phyloP scores from a whole-genome alignment of 306 rosid species.

The Casuarina glauca region DNA sequence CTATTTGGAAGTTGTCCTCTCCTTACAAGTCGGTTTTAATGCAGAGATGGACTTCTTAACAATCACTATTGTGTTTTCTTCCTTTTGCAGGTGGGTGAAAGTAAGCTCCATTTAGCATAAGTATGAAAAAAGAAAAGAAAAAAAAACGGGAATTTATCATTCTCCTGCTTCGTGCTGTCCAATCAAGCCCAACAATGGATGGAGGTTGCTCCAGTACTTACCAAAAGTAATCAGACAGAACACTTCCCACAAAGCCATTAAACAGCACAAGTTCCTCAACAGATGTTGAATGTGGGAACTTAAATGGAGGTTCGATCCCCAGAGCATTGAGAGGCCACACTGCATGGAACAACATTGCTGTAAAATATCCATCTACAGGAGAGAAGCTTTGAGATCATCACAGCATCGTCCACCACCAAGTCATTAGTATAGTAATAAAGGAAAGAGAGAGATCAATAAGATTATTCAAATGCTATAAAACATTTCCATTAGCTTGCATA shows the following conservation, averaged over 20 bases:
- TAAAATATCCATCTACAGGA: constrained; percentile 4
- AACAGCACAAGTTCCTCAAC: constrained; percentile 50
- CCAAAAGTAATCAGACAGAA: constrained; percentile 74
- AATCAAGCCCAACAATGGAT: neutral
- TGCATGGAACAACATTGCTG: constrained; percentile 31
- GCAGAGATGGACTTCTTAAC: neutral
- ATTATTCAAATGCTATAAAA: neutral
- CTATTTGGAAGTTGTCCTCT: too few species aligned
- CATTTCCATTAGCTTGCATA: neutral
- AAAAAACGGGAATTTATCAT: neutral
- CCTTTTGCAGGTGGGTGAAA: neutral
- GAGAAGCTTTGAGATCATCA: constrained; percentile 1
- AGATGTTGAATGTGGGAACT: constrained; percentile 53
- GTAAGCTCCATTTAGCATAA: neutral
- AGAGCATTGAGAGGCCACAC: constrained; percentile 67
- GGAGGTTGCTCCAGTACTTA: constrained; percentile 34
- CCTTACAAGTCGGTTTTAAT: too few species aligned
- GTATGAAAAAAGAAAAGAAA: neutral
- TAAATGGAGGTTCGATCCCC: constrained; percentile 59
- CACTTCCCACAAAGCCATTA: constrained; percentile 59
- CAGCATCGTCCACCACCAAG: constrained; percentile 12
- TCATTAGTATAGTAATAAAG: neutral
- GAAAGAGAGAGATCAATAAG: neutral
- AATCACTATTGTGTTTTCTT: neutral
- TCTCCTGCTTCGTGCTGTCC: neutral